These are phyloP conservation scores for Xylaria sp. DNA, from an alignment of 2,329 filamentous ascomycete genomes.

Conservation along the genomic window DNA sequence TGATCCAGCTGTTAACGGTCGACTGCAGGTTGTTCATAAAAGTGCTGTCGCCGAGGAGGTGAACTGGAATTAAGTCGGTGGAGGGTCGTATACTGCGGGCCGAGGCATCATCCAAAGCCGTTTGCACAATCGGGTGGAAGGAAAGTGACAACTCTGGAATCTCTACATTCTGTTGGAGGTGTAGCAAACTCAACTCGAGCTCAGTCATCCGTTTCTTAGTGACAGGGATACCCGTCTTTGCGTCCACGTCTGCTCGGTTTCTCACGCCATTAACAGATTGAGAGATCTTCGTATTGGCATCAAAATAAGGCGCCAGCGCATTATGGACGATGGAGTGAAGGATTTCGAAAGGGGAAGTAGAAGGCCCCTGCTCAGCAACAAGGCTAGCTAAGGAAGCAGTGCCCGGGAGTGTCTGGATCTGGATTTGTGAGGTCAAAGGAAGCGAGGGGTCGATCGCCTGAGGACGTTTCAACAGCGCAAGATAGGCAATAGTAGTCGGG, in stretches of 20 bases:
- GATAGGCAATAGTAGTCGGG: slow-evolving; percentile 82
- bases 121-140: slow-evolving; percentile 88
- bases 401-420: slow-evolving; percentile 91
- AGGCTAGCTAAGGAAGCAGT: slow-evolving; percentile 75
- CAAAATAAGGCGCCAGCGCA: slow-evolving; percentile 94
- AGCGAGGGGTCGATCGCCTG: slow-evolving; percentile 85
- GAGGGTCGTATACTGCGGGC: slow-evolving; percentile 73
- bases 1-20: slow-evolving; percentile 97
- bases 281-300: slow-evolving; percentile 90
- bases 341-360: slow-evolving; percentile 87
- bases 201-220: slow-evolving; percentile 98
- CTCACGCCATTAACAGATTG: slow-evolving; percentile 73
- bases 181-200: slow-evolving; percentile 86
- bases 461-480: slow-evolving; percentile 90
- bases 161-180: slow-evolving; percentile 97
- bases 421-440: slow-evolving; percentile 87
- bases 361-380: slow-evolving; percentile 74
- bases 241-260: slow-evolving; percentile 83
- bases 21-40: slow-evolving; percentile 95
- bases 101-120: slow-evolving; percentile 81
- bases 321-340: slow-evolving; percentile 92
- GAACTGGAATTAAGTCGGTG: slow-evolving; percentile 79
- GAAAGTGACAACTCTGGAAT: slow-evolving; percentile 91
- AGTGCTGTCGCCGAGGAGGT: slow-evolving; percentile 84
- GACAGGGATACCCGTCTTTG: slow-evolving; percentile 94